Base-by-base conservation (phyloP, 495 filamentous ascomycete genomes). In the Penicillium argentinense region DNA sequence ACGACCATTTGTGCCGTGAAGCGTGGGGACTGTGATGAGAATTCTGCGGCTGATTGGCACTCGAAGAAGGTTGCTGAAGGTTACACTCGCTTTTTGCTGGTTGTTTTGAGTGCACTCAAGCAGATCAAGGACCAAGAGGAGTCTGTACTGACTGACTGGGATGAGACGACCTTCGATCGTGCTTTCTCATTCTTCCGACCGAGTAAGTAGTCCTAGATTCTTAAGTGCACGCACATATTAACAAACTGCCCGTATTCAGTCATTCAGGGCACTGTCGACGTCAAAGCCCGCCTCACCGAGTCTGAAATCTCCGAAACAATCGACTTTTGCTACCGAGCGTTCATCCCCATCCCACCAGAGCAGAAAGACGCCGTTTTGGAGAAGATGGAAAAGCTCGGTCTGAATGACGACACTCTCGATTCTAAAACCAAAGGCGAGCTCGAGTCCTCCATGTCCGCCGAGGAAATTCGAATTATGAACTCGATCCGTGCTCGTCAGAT, bases 61-160 rank as follows among this genome's bases (percentile, higher is more conserved):
- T 57, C 64, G 2, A 68, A 59, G 16, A 74, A 73, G 47, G 56
- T 72, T 1, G 42, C 62, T 1, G 72, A 76, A 30, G 62, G 67
- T 14, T 81, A 79, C 39, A 75, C 72, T 2, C 68, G 75, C 9
- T 81, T 81, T 60, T 42, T 78, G 23, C 41, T 81, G 2, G 63
- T 77, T 2, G 70, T 79, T 1, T 37, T 66, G 32, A 76, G 64
- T 39, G 63, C 71, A 1, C 49, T 63, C 4, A 68, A 67, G 53
- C 77, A 79, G 58, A 76, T 81, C 34, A 49, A 57, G 5, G 24
- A 29, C 3, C 52, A 62, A 19, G 66, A 75, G 4, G 48, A 61
- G 13, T 46, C 60, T 3, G 51, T 72, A 2, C 14, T 72, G 4
- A 60, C 30, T n/a, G 64, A 74, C 37, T 67, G 58, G 21, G 66